Percentiles rank a stretch among this genome's conserved stretches.
These are phyloP conservation scores for Leishmania tropica DNA, from an alignment of 208 protist species.

Conservation along the genomic window DNA sequence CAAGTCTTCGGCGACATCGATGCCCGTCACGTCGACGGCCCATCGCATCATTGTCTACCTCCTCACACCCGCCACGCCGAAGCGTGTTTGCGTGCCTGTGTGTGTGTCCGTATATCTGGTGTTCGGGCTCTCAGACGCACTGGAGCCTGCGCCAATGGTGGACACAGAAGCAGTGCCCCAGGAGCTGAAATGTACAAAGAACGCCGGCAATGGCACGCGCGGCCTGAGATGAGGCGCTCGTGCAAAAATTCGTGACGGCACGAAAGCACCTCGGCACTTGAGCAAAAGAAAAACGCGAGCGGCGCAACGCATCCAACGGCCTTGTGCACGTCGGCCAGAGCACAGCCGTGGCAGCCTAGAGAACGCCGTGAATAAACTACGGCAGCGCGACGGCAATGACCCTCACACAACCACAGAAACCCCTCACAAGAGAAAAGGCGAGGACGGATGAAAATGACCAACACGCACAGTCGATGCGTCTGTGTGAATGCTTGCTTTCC, in stretches of 20 bases:
- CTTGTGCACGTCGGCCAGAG: not conserved
- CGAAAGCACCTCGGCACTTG: not conserved
- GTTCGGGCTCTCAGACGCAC: not conserved
- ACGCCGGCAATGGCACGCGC: not conserved
- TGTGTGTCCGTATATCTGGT: not conserved
- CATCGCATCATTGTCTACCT: slow-evolving; percentile 70
- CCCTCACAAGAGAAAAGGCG: not conserved
- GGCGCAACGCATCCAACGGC: not conserved
- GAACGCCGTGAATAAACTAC: not conserved
- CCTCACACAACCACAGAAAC: not conserved
- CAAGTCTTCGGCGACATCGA: slow-evolving; percentile 77
- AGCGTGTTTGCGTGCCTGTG: not conserved
- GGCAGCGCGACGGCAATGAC: not conserved
- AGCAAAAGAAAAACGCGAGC: not conserved
- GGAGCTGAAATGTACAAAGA: not conserved
- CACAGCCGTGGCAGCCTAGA: not conserved
- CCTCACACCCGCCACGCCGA: not conserved
- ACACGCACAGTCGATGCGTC: not conserved
- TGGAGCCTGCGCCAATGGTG: not conserved
- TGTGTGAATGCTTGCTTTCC: not conserved
- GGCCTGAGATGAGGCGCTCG: not conserved
- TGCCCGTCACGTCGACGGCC: slow-evolving; percentile 78
- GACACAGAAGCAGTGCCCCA: not conserved
- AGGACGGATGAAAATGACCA: not conserved
- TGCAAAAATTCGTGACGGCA: not conserved